phyloP scores from a whole-genome alignment of 108 stramenopile species.

The Nitzschia inconspicua region DNA sequence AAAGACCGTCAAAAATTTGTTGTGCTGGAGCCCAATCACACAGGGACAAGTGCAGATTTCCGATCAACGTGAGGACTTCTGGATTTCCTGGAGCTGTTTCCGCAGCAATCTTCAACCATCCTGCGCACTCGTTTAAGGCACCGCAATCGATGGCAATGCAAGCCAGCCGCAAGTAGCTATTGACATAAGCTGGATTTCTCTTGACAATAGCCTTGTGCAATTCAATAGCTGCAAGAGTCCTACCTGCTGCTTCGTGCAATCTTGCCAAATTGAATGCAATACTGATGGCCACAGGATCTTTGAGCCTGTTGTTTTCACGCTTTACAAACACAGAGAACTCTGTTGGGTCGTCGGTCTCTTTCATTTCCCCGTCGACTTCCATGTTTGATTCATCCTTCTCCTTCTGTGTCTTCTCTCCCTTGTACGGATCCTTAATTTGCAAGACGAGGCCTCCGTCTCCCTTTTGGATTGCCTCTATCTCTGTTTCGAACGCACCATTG shows the following conservation, averaged over 20 bases:
- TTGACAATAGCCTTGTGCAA: slow-evolving; percentile 87
- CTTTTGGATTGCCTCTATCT: slow-evolving; percentile 20
- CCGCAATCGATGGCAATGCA: slow-evolving; percentile 87
- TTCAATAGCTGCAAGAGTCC: slow-evolving; percentile 74
- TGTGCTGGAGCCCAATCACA: slow-evolving; percentile 86
- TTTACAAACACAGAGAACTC: slow-evolving; percentile 42
- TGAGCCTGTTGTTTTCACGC: slow-evolving; percentile 58
- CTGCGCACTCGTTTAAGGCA: slow-evolving; percentile 77
- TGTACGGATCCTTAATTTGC: slow-evolving; percentile 38
- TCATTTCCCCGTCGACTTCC: slow-evolving; percentile 8
- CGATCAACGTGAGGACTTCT: slow-evolving; percentile 85
- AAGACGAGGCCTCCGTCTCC: slow-evolving; percentile 24
- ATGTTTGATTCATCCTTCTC: slow-evolving; percentile 5
- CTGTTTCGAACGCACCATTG: slow-evolving; percentile 33
- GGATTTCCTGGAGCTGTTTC: slow-evolving; percentile 79
- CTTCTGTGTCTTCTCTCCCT: slow-evolving; percentile 4
- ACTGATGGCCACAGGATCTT: slow-evolving; percentile 56
- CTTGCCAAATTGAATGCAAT: slow-evolving; percentile 86
- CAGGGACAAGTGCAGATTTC: slow-evolving; percentile 82
- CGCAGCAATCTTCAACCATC: slow-evolving; percentile 84
- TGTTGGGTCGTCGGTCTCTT: slow-evolving; percentile 1
- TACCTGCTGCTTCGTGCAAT: slow-evolving; percentile 72
- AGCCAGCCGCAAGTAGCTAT: slow-evolving; percentile 79
- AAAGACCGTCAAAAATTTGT: slow-evolving; percentile 76
- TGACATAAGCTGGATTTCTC: slow-evolving; percentile 80